Conservation (phyloP, 2,329 filamentous ascomycete genomes). For the Aquanectria penicillioides region DNA sequence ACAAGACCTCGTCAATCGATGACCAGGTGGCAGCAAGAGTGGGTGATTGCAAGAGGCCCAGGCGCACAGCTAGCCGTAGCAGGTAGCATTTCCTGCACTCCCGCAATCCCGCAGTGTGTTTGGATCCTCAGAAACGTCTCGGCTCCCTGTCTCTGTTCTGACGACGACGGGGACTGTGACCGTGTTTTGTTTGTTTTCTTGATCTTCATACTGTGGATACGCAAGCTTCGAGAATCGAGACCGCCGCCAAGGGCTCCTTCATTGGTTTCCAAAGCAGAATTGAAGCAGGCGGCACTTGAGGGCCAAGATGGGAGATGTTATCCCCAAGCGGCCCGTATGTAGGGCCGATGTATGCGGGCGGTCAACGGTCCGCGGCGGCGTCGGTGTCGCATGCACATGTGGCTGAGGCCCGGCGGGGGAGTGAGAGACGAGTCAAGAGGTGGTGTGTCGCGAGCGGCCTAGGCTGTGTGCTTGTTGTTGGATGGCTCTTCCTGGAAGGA, state of each 20-base stretch:
- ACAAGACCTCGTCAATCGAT: conserved; percentile 14
- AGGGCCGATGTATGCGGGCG: conserved; percentile 27
- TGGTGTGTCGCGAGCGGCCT: conserved; percentile 19
- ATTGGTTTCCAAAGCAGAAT: background rate
- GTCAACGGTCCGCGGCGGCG: conserved; percentile 20
- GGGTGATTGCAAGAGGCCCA: conserved; percentile 17
- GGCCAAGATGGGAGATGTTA: conserved; percentile 22
- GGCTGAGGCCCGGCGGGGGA: background rate
- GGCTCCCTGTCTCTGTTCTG: conserved; percentile 17
- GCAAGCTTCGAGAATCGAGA: conserved; percentile 15
- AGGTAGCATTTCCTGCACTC: conserved; percentile 21
- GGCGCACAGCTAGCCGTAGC: conserved; percentile 13
- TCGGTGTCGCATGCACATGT: conserved; percentile 10
- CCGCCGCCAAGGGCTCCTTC: conserved; percentile 25
- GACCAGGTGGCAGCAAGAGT: conserved; percentile 11
- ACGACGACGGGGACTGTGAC: conserved; percentile 16
- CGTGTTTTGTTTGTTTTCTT: conserved; percentile 21
- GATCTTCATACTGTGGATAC: conserved; percentile 29
- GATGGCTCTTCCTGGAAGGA: conserved; percentile 2
- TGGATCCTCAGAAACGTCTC: conserved; percentile 27
- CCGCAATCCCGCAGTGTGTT: conserved; percentile 21
- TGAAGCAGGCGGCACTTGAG: conserved; percentile 31
- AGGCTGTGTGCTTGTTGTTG: background rate
- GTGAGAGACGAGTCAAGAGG: background rate
- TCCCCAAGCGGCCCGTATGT: conserved; percentile 19